phyloP scores from a whole-genome alignment of 2,329 filamentous ascomycete genomes.

The Hymenotorrendiella dingleyae region DNA sequence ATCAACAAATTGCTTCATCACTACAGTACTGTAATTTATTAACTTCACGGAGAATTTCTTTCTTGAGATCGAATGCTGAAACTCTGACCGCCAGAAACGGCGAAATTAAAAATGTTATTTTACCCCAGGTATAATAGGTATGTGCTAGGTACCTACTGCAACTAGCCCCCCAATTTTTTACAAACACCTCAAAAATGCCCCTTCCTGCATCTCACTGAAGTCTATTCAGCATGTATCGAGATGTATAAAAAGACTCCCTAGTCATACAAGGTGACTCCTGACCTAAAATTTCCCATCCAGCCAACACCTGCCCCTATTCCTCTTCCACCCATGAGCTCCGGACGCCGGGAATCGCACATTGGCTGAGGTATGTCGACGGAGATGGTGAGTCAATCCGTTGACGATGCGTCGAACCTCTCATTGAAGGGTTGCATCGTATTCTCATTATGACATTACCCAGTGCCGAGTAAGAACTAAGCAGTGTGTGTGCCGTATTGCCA shows the following conservation, averaged over 20 bases:
- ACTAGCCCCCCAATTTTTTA: constrained; percentile 8
- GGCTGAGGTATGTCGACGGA: constrained; percentile 2
- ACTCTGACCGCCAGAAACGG: not conserved
- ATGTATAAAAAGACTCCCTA: constrained; percentile 10
- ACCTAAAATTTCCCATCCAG: not conserved
- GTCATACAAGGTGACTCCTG: constrained; percentile 14
- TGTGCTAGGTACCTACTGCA: constrained; percentile 1
- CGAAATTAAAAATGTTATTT: constrained; percentile 2
- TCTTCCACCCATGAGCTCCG: constrained; percentile 1
- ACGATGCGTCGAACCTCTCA: constrained; percentile 1
- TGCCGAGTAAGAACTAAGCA: constrained; percentile 6
- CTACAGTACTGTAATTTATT: too few species aligned
- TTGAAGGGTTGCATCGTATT: constrained; percentile 6
- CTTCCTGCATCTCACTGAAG: constrained; percentile 6
- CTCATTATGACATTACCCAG: constrained; percentile 10
- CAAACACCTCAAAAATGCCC: constrained; percentile 6
- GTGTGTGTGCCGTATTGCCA: constrained; percentile 5
- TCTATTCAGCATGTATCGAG: not conserved
- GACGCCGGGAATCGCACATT: constrained; percentile 7
- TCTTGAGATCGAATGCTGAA: too few species aligned
- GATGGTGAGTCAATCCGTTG: constrained; percentile 1
- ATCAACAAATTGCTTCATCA: too few species aligned
- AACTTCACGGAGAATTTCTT: too few species aligned
- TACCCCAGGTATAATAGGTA: constrained; percentile 9
- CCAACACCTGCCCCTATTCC: not conserved